phyloP scores from a whole-genome alignment of 2,329 filamentous ascomycete genomes.

The Aspergillus hiratsukae region DNA sequence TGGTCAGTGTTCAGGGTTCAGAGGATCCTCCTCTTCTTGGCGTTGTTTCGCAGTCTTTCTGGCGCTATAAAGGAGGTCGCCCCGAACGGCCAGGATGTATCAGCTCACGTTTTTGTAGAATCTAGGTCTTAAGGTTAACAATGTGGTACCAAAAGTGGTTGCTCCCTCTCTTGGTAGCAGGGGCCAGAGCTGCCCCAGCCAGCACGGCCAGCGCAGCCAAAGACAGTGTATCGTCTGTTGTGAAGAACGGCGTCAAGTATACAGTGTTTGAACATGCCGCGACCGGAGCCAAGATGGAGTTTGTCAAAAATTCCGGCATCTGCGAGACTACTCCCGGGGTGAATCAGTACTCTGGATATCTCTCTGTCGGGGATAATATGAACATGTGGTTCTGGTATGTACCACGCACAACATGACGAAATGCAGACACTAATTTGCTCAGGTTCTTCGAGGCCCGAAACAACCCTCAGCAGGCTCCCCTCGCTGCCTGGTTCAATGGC shows the following conservation, averaged over 20 bases:
- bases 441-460: constrained; percentile 47
- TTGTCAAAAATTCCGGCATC: constrained; percentile 49
- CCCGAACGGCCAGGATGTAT: not conserved
- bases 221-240: constrained; percentile 21
- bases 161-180: not conserved
- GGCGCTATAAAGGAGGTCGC: not conserved
- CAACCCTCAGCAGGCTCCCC: constrained; percentile 40
- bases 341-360: constrained; percentile 50
- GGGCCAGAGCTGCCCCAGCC: not conserved
- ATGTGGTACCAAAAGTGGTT: not conserved
- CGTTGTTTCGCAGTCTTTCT: not conserved
- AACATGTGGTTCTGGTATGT: constrained; percentile 44
- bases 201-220: not conserved
- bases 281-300: constrained; percentile 43
- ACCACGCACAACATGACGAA: not conserved
- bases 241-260: constrained; percentile 37
- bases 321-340: constrained; percentile 50
- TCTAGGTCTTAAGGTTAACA: not conserved
- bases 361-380: constrained; percentile 44
- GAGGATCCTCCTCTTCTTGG: not conserved
- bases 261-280: constrained; percentile 48
- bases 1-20: too few species aligned
- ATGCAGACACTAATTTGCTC: not conserved
- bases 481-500: constrained; percentile 46
- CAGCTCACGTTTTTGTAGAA: not conserved